A percentile compares a stretch with the other conserved stretches of the same genome.
Evolutionary conservation across 2,329 filamentous ascomycete genomes (phyloP).

Genomic region (Chaetomium globosum): DNA sequence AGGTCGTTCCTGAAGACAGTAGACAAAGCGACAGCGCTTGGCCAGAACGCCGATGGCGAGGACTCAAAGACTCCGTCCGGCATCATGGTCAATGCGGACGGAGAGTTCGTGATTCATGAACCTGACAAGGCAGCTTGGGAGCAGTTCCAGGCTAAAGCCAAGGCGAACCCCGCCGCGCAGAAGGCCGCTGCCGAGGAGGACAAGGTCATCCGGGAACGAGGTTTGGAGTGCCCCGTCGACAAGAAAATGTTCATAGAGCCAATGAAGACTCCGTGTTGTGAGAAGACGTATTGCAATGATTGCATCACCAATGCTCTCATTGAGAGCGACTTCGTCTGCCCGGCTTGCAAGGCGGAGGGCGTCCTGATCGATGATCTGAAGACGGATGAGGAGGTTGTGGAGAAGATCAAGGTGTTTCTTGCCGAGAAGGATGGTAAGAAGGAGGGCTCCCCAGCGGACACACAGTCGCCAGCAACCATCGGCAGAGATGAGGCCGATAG

Average conservation of each 20-base stretch:
- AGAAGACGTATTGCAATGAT: constrained; percentile 98
- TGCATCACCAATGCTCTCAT: constrained; percentile 99
- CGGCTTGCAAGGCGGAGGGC: constrained; percentile 85
- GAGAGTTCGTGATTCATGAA: constrained; percentile 95
- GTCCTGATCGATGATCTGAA: constrained; percentile 91
- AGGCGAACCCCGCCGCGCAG: constrained; percentile 79
- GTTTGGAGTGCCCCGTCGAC: constrained; percentile 92
- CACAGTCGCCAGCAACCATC: constrained; percentile 41
- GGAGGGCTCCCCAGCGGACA: constrained; percentile 41
- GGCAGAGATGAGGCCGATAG: constrained; percentile 45
- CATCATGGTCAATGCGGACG: constrained; percentile 96
- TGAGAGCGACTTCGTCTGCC: constrained; percentile 96
- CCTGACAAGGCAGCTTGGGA: constrained; percentile 96
- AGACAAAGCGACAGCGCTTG: constrained; percentile 79
- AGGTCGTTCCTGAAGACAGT: constrained; percentile 94
- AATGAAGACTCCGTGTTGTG: constrained; percentile 98
- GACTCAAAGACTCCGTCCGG: constrained; percentile 79
- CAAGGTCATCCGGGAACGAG: constrained; percentile 84
- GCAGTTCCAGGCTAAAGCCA: constrained; percentile 91
- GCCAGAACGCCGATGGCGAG: constrained; percentile 74
- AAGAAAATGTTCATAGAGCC: constrained; percentile 97
- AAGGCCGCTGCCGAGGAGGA: constrained; percentile 75
- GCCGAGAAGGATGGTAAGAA: constrained; percentile 51
- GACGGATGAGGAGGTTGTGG: constrained; percentile 74
- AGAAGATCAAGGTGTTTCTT: constrained; percentile 76